phyloP scores from a whole-genome alignment of 164 flowering plant species.

The Vitis riparia region DNA sequence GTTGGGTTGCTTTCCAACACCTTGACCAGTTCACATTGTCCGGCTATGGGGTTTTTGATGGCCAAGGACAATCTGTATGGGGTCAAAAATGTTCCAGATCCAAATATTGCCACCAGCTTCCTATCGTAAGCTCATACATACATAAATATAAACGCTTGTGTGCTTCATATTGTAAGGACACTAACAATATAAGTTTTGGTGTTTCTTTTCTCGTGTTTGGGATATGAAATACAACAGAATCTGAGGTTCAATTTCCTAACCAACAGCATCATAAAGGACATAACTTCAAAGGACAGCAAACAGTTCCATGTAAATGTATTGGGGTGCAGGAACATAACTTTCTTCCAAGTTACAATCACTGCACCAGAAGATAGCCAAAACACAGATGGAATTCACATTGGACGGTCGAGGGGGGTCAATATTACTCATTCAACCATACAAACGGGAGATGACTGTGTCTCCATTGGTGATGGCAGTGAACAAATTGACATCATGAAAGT shows the following conservation, averaged over 20 bases:
- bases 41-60: conserved; percentile 42
- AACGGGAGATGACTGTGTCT: conserved; percentile 71
- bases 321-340: conserved; percentile 28
- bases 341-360: conserved; percentile 20
- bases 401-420: conserved; percentile 25
- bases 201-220: too few species aligned
- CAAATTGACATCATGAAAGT: conserved; percentile 16
- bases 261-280: conserved; percentile 20
- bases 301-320: conserved; percentile 38
- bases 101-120: conserved; percentile 13
- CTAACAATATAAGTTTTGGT: background rate
- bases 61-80: conserved; percentile 34
- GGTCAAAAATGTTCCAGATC: conserved; percentile 12
- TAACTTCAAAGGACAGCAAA: conserved; percentile 48
- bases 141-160: too few species aligned
- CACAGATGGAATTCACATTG: conserved; percentile 72
- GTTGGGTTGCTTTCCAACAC: conserved; percentile 10
- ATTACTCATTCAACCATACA: conserved; percentile 26
- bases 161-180: background rate
- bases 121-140: conserved; percentile 19
- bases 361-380: conserved; percentile 46
- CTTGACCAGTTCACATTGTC: conserved; percentile 18
- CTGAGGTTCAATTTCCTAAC: conserved; percentile 36
- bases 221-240: conserved; percentile 24
- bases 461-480: conserved; percentile 47